Base-by-base conservation (phyloP, 345 rosid genomes). In the Combretum micranthum region DNA sequence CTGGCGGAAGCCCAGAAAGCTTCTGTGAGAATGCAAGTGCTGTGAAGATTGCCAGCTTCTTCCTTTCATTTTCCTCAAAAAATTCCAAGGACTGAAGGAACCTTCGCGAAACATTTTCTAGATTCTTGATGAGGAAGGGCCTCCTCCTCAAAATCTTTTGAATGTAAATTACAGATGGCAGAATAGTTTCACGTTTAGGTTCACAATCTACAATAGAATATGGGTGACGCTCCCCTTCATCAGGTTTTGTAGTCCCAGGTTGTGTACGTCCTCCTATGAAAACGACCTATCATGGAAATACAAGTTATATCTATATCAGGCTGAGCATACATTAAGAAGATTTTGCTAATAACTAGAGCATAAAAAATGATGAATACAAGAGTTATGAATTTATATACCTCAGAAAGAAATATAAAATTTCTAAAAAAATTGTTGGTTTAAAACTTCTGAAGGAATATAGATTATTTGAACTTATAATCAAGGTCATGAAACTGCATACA, bases 261-360 rank as follows among this genome's bases (percentile, higher is more conserved):
- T 94, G 99, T 10, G 97, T 87, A 17, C 97, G 99, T 44, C 96
- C 99, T 75, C 99, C 99, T 13, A 83, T 86, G 79, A 94, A 94
- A 72, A 78, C 79, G 69, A 94, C 86, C 95, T 86, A 75, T 69
- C 60, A 20, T 52, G 20, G 53, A 32, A 54, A 18, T 20, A 39
- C 32, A 54, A 39, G 13, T 54, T 39, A 32, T 3, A 54, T 54
- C 13, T 53, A 32, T 11, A 32, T 32, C 9, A 32, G 39, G 10
- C 39, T 32, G 9, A 32, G 9, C 39, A 32, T 32, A 32, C 39
- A 32, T 32, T 11, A 0, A 32, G 39, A 32, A 32, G 39, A 32
- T 32, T 4, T 11, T 32, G 39, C 39, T 4, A 32, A 57, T 22
- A 5, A 56, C 60, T 6, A 43, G 42, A 53, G 14, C 43, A 42